Conservation (phyloP, 306 rosid genomes). For the cucumber (Cucumis sativus) region DNA sequence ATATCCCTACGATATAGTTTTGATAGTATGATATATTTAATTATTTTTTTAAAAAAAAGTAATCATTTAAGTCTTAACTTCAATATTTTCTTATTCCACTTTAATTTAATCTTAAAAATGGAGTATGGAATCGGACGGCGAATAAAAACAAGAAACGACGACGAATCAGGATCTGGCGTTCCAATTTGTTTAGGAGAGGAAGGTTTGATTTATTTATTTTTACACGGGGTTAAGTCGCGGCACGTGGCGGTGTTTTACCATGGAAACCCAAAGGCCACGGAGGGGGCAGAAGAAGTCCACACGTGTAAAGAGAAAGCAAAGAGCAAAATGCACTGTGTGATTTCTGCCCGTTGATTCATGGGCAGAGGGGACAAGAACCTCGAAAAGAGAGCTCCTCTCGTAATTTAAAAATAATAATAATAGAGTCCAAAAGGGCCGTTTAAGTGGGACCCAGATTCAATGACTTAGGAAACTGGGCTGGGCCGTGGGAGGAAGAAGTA, state of each 20-base stretch:
- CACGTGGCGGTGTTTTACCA: background rate
- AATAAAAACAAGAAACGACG: background rate
- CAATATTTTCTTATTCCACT: too few relatives aligned
- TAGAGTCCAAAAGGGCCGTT: conserved; percentile 3
- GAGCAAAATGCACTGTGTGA: background rate
- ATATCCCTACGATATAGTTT: too few relatives aligned
- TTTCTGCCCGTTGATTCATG: conserved; percentile 6
- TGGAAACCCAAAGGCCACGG: background rate
- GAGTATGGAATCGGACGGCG: background rate
- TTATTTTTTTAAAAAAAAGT: too few relatives aligned
- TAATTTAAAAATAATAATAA: background rate
- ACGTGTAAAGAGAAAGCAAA: background rate
- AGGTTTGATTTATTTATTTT: too few relatives aligned
- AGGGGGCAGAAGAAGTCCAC: background rate
- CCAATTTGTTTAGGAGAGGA: background rate
- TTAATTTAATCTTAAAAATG: too few relatives aligned
- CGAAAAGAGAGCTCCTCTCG: background rate
- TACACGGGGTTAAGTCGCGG: background rate
- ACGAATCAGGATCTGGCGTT: background rate
- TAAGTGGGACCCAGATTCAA: background rate
- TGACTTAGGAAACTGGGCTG: background rate
- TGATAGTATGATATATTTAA: too few relatives aligned
- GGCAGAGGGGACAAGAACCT: conserved; percentile 8
- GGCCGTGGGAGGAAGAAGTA: background rate
- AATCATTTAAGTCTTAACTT: too few relatives aligned